phyloP scores from a whole-genome alignment of 2,329 filamentous ascomycete species.

The Aspergillus tamarii region DNA sequence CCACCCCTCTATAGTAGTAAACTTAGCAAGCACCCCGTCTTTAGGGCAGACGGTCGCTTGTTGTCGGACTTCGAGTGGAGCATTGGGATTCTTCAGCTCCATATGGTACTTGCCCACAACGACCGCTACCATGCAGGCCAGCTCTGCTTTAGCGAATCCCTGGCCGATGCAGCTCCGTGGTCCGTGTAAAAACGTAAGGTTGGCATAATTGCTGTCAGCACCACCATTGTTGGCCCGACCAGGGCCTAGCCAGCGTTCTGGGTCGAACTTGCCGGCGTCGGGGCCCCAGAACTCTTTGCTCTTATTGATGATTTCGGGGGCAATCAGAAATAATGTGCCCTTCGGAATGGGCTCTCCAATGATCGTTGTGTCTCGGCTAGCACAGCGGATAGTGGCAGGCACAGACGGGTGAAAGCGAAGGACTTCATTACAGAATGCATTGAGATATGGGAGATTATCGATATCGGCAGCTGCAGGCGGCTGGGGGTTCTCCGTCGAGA shows the following conservation, averaged over 20 bases:
- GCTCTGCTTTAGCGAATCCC: constrained; percentile 79
- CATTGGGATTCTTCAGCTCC: constrained; percentile 64
- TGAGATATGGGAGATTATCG: constrained; percentile 76
- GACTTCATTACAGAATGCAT: constrained; percentile 77
- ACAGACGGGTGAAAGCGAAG: constrained; percentile 75
- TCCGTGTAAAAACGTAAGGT: constrained; percentile 83
- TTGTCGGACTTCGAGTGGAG: constrained; percentile 67
- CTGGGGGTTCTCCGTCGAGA: constrained; percentile 61
- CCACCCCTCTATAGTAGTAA: constrained; percentile 51
- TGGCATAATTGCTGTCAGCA: constrained; percentile 74
- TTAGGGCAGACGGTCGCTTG: constrained; percentile 73
- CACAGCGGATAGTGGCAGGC: constrained; percentile 68
- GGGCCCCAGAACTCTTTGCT: constrained; percentile 72
- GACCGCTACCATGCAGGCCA: constrained; percentile 78
- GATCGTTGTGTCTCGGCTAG: constrained; percentile 68
- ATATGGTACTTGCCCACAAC: constrained; percentile 75
- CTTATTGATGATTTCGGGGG: constrained; percentile 70
- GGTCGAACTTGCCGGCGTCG: constrained; percentile 75
- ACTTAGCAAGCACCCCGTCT: constrained; percentile 70
- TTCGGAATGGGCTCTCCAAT: constrained; percentile 67
- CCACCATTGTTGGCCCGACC: constrained; percentile 65
- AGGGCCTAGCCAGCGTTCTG: constrained; percentile 70
- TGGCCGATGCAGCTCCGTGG: constrained; percentile 84
- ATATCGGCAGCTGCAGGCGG: constrained; percentile 63
- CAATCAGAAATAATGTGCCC: constrained; percentile 69